Evolutionary conservation across 345 rosid genomes (phyloP), one percentile per base, ranked within the genome.

Genomic region (Hypericum perforatum): DNA sequence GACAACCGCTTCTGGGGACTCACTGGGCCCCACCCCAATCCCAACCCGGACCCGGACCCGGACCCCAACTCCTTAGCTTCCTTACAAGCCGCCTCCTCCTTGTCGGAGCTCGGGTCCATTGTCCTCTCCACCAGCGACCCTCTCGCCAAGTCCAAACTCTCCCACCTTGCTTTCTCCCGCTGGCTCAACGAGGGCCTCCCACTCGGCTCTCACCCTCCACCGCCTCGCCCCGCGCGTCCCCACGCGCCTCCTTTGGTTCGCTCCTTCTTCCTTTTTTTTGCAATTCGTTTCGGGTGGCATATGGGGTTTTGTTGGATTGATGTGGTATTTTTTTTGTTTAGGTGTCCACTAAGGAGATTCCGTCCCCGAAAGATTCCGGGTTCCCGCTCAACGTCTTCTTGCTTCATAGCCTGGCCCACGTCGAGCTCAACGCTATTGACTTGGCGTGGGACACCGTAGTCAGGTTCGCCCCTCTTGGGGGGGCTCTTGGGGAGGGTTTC

Each of bases 371-470:
- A 66, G 76, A 74, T 50, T 85, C 96, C 5, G 66, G 77, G 6
- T 65, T 91, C 63, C 98, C 96, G 52, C 85, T 82, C n/a, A 87
- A 87, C 70, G 98, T 95, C 39, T 80, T 78, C 52, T 73, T 85
- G 94, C 95, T 91, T 56, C 98, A 91, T 56, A 91, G 77, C 58
- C 88, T 91, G 14, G 95, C 96, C 47, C 98, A 91, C 59, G 78
- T 91, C 53, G 98, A 91, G 83, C 85, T 91, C 5, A 91, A 91
- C 63, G 98, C 98, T 0, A 82, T 87, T 58, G 98, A 91, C 78
- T 76, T 91, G 69, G 98, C 98, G 15, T 91, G 98, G 98, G 96
- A 87, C 61, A 91, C 90, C 32, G 92, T 91, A 42, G 89, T 85
- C 63, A 78, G 90, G 32, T 91, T 91, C 64, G 87, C 98, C 5